These are phyloP conservation scores for Ormosia semicastrata DNA, from an alignment of 306 rosid genomes.

Conservation along the genomic window DNA sequence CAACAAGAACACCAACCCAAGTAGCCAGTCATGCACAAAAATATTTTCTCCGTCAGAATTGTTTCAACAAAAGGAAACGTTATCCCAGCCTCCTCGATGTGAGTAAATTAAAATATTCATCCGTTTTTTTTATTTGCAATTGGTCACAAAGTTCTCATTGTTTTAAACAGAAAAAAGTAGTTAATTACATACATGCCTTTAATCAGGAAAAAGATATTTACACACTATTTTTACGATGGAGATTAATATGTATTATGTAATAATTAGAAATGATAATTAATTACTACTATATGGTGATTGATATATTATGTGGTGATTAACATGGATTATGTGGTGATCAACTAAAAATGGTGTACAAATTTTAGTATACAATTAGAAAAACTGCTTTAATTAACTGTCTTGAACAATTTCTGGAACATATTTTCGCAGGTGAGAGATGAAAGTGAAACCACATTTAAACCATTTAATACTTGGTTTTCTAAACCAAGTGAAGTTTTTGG, in stretches of 20 bases:
- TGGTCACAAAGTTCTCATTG: neutral
- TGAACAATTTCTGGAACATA: neutral
- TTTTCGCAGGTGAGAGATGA: slow-evolving; percentile 7
- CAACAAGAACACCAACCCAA: slow-evolving; percentile 82
- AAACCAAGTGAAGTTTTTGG: slow-evolving; percentile 20
- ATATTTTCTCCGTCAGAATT: slow-evolving; percentile 59
- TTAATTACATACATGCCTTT: neutral
- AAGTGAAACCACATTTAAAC: neutral
- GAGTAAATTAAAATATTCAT: slow-evolving; percentile 18
- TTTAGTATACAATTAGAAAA: too few relatives aligned
- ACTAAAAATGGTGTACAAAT: too few relatives aligned
- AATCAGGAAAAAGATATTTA: too few relatives aligned
- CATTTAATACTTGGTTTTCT: neutral
- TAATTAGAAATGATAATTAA: too few relatives aligned
- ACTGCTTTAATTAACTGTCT: neutral
- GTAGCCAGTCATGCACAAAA: slow-evolving; percentile 97
- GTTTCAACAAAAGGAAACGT: slow-evolving; percentile 52
- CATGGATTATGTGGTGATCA: too few relatives aligned
- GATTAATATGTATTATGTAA: too few relatives aligned
- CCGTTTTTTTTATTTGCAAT: neutral
- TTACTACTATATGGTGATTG: too few relatives aligned
- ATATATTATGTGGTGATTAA: too few relatives aligned
- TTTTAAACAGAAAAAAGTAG: neutral
- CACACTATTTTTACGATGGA: too few relatives aligned
- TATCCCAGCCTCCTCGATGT: slow-evolving; percentile 51